These are phyloP conservation scores for Penicillium samsonianum DNA, from an alignment of 495 filamentous ascomycete species.

Conservation along the genomic window DNA sequence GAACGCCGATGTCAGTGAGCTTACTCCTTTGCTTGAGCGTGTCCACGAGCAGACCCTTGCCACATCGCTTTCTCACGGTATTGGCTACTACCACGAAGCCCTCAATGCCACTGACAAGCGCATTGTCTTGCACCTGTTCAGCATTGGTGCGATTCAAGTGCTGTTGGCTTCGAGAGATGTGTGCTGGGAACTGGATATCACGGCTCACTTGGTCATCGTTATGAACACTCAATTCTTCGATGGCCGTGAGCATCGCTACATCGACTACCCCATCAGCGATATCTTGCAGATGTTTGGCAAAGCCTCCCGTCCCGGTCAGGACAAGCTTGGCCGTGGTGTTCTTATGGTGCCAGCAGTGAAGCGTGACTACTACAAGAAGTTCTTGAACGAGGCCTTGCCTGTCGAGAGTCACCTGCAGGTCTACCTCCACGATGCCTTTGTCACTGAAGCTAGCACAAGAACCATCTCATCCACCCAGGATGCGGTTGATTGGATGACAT, in stretches of 20 bases:
- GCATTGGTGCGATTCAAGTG: slow-evolving; percentile 89
- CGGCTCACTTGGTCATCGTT: slow-evolving; percentile 86
- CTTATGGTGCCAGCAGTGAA: slow-evolving; percentile 93
- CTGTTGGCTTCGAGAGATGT: slow-evolving; percentile 91
- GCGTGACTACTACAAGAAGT: slow-evolving; percentile 98
- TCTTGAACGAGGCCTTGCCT: slow-evolving; percentile 92
- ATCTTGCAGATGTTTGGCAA: slow-evolving; percentile 99
- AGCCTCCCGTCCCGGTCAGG: slow-evolving; percentile 73
- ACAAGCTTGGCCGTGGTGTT: slow-evolving; percentile 83
- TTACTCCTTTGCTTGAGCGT: slow-evolving; percentile 76
- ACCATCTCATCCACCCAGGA: slow-evolving; percentile 94
- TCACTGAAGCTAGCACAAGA: slow-evolving; percentile 92
- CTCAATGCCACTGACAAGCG: slow-evolving; percentile 84
- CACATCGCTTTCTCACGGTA: slow-evolving; percentile 90
- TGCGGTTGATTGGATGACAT: slow-evolving; percentile 97
- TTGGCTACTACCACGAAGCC: slow-evolving; percentile 97
- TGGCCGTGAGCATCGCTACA: slow-evolving; percentile 93
- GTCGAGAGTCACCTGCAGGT: slow-evolving; percentile 92
- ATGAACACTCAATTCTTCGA: slow-evolving; percentile 99
- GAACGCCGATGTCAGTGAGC: slow-evolving; percentile 74
- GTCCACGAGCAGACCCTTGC: slow-evolving; percentile 85
- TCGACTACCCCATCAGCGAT: slow-evolving; percentile 94
- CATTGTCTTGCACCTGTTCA: slow-evolving; percentile 89
- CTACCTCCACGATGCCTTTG: slow-evolving; percentile 93
- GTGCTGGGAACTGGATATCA: slow-evolving; percentile 91